A percentile compares a stretch with the other conserved stretches of the same genome.
phyloP scores from a whole-genome alignment of 257 asterid genomes.

The Plectranthus barbatus region DNA sequence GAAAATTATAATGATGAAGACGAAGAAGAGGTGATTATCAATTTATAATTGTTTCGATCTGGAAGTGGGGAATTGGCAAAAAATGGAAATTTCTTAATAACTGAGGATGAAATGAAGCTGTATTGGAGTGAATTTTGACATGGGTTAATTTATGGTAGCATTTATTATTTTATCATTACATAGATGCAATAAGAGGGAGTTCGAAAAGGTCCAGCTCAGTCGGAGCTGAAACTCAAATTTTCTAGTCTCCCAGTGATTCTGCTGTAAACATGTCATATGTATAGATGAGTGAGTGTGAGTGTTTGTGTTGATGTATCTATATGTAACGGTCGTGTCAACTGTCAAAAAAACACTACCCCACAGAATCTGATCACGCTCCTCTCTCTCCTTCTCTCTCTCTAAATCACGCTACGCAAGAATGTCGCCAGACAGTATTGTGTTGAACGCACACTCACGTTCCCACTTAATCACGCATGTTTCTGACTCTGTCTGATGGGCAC shows the following conservation, averaged over 20 bases:
- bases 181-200: background rate
- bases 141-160: slow-evolving; percentile 8
- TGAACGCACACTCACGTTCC: slow-evolving; percentile 23
- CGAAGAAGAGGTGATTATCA: slow-evolving; percentile 36
- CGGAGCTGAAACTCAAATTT: slow-evolving; percentile 18
- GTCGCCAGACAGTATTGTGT: slow-evolving; percentile 23
- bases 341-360: slow-evolving; percentile 75
- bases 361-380: slow-evolving; percentile 66
- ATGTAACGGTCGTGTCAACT: slow-evolving; percentile 77
- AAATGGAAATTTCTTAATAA: slow-evolving; percentile 5
- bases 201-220: slow-evolving; percentile 35
- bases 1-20: slow-evolving; percentile 28
- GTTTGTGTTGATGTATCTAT: slow-evolving; percentile 23
- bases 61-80: slow-evolving; percentile 18
- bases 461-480: slow-evolving; percentile 32
- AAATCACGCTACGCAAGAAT: slow-evolving; percentile 16
- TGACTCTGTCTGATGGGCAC: slow-evolving; percentile 33
- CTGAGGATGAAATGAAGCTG: slow-evolving; percentile 10
- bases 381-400: slow-evolving; percentile 30
- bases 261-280: slow-evolving; percentile 3
- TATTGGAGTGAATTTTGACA: slow-evolving; percentile 11
- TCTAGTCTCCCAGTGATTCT: slow-evolving; percentile 27
- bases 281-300: slow-evolving; percentile 21
- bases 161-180: background rate
- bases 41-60: slow-evolving; percentile 17